phyloP scores from a whole-genome alignment of 2,329 filamentous ascomycete species.

The Phialophora chinensis region DNA sequence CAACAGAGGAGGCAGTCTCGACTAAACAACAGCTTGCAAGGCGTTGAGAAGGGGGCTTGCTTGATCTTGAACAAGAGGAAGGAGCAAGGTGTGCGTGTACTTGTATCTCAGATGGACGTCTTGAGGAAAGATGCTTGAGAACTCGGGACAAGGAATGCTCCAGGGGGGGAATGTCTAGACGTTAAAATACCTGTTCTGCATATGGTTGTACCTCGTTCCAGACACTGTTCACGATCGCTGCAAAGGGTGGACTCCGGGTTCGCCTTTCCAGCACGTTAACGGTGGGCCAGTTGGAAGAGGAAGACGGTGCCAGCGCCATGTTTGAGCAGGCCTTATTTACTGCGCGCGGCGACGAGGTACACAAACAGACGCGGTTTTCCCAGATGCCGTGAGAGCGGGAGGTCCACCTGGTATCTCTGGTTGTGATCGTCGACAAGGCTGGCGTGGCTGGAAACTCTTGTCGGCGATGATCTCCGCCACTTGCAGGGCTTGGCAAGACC shows the following conservation, averaged over 20 bases:
- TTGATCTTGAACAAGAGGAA: background rate
- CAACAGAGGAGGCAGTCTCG: background rate
- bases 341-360: background rate
- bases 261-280: background rate
- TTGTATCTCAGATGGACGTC: constrained; percentile 1
- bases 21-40: background rate
- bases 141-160: background rate
- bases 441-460: background rate
- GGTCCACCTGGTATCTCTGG: background rate
- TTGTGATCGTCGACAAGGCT: background rate
- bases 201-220: background rate
- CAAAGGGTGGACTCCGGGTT: background rate
- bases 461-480: constrained; percentile 3
- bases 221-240: background rate
- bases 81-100: background rate
- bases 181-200: background rate
- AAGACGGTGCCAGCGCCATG: background rate
- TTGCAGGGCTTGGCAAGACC: background rate
- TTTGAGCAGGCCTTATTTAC: background rate
- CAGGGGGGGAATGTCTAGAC: background rate
- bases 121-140: constrained; percentile 1
- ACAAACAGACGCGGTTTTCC: background rate
- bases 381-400: background rate
- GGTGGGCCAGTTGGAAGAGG: background rate
- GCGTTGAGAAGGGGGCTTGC: background rate